Evolutionary conservation across 768 basidiomycete species (phyloP), one percentile per base, ranked within the genome.

Genomic region (Suillus americanus): DNA sequence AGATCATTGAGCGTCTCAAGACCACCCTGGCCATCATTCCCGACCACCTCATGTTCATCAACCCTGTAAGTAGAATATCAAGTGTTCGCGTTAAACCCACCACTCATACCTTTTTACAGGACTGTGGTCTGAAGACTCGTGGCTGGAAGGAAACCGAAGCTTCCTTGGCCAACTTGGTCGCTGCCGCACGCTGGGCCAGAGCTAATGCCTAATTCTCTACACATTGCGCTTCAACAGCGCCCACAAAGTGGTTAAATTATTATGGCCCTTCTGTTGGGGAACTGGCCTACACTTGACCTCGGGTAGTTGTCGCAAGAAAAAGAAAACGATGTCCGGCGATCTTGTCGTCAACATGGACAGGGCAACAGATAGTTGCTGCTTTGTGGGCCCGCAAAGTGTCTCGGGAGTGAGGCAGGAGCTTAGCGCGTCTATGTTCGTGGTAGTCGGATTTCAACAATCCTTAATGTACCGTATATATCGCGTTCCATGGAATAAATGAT

Each of bases 51-150:
- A 85, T 94, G 77, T 92, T 93, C 77, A 84, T 99, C 80, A 98
- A 98, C 85, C 97, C 97, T 64, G 85, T 86, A 69, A 66, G 83
- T 68, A 50, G 10, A 57, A 33, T 72, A 30, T 63, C 63, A 6
- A 28, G 12, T 41, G 12, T 51, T 30, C 55, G 9, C n/a, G n/a
- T 5, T 56, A 40, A 40, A 51, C 38, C 8, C 64, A 62, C 28
- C 25, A 33, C 30, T 66, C 59, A 62, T 66, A 16, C 54, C 68
- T 62, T 3, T 20, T 50, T 66, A 63, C 13, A 86, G 85, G 97
- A 98, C 78, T 98, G 97, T 75, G 97, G 97, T 81, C 84, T 99
- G 72, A 99, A 99, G 87, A 99, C 97, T 69, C 94, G 96, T 84
- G 94, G 91, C 72, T 97, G 96, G 96, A 91, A 92, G 79, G 96